These are phyloP conservation scores for Rhodotorula glutinis DNA, from an alignment of 1,284 basidiomycete species.

Conservation along the genomic window DNA sequence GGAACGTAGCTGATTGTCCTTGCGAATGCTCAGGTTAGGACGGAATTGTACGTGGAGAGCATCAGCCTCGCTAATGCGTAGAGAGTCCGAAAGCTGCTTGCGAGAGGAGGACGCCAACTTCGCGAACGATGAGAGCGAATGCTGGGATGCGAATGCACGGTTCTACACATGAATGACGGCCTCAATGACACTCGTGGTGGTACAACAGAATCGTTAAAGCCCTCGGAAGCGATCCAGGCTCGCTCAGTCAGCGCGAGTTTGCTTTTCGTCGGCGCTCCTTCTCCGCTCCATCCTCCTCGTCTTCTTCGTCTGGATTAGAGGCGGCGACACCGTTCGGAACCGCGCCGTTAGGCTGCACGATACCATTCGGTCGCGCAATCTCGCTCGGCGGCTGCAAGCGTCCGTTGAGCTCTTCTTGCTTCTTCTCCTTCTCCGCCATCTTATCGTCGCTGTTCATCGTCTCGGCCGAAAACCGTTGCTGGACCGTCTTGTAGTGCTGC, in stretches of 20 bases:
- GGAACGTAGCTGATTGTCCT: too few relatives aligned
- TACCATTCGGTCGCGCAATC: neutral
- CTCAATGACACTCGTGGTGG: too few relatives aligned
- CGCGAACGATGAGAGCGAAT: too few relatives aligned
- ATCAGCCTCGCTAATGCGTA: too few relatives aligned
- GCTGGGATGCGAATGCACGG: too few relatives aligned
- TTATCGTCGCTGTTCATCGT: conserved; percentile 37
- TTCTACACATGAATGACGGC: too few relatives aligned
- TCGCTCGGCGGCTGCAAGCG: neutral
- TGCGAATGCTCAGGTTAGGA: too few relatives aligned
- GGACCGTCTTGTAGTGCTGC: conserved; percentile 65
- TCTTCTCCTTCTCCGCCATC: conserved; percentile 23
- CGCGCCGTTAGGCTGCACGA: neutral
- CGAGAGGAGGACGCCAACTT: too few relatives aligned
- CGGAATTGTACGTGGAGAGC: too few relatives aligned
- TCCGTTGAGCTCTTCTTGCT: neutral
- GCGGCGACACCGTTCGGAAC: neutral
- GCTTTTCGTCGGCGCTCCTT: neutral
- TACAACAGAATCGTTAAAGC: too few relatives aligned
- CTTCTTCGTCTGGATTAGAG: neutral
- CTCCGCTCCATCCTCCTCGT: neutral
- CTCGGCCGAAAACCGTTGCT: conserved; percentile 30
- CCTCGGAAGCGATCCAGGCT: too few relatives aligned
- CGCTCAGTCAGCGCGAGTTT: conserved; percentile 8
- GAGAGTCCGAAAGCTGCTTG: too few relatives aligned